Percentiles rank a stretch among this genome's conserved stretches.
Conservation (phyloP, 208 protist genomes). For the Acanthamoeba castellanii region DNA sequence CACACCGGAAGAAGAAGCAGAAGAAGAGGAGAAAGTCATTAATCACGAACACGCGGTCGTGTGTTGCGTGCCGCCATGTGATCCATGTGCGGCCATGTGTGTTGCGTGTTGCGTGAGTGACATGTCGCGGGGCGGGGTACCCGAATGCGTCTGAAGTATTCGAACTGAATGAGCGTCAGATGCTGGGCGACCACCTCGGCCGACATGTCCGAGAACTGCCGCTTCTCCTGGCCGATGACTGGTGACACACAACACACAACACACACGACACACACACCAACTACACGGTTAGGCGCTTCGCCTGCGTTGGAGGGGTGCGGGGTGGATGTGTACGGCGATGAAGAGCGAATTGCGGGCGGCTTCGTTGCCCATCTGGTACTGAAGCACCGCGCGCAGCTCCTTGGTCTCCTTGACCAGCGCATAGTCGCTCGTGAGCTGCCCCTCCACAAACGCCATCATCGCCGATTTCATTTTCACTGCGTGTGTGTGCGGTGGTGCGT, state of each 20-base stretch:
- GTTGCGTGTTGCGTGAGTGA: too few relatives aligned
- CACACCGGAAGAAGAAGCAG: background rate
- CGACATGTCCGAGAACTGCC: background rate
- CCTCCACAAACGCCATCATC: conserved; percentile 22
- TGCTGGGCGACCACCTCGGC: background rate
- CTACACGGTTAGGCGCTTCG: background rate
- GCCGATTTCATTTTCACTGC: conserved; percentile 36
- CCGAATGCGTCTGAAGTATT: conserved; percentile 17
- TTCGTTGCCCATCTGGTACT: background rate
- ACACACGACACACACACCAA: background rate
- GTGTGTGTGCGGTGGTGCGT: background rate
- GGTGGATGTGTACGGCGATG: background rate
- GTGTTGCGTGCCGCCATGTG: too few relatives aligned
- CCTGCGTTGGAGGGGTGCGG: background rate
- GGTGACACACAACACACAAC: background rate
- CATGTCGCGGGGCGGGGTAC: too few relatives aligned
- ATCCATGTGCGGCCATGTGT: too few relatives aligned
- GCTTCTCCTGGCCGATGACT: background rate
- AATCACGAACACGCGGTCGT: too few relatives aligned
- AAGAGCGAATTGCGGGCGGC: background rate
- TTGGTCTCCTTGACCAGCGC: background rate
- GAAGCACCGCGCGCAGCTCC: background rate
- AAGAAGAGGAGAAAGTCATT: too few relatives aligned
- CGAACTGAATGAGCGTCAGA: conserved; percentile 5
- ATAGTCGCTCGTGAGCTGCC: background rate